phyloP scores from a whole-genome alignment of 805 yeast species.

The Candida golubevii region DNA sequence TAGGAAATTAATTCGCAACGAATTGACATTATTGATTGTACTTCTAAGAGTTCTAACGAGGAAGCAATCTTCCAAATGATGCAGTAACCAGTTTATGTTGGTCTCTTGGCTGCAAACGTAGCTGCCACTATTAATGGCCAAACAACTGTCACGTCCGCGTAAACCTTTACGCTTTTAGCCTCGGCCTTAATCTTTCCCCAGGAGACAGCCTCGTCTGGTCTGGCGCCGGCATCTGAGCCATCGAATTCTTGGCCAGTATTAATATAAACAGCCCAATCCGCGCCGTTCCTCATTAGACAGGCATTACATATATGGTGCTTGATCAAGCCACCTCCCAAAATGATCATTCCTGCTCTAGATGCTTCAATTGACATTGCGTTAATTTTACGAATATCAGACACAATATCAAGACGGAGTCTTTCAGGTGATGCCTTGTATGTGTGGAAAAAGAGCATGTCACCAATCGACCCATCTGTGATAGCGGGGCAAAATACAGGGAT shows the following conservation, averaged over 20 bases:
- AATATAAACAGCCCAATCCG: slow-evolving; percentile 94
- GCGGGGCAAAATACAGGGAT: slow-evolving; percentile 98
- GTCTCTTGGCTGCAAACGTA: slow-evolving; percentile 71
- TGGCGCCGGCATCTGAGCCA: slow-evolving; percentile 98
- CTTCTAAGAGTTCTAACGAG: too few relatives aligned
- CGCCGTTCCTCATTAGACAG: slow-evolving; percentile 98
- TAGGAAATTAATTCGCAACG: not conserved
- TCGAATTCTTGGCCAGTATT: slow-evolving; percentile 99
- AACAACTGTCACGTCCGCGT: slow-evolving; percentile 91
- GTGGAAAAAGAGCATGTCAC: slow-evolving; percentile 98
- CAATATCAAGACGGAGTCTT: slow-evolving; percentile 86
- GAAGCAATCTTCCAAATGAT: too few relatives aligned
- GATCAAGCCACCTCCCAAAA: slow-evolving; percentile 93
- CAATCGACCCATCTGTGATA: slow-evolving; percentile 95
- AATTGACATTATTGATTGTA: not conserved
- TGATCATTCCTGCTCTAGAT: slow-evolving; percentile 88
- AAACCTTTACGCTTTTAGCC: slow-evolving; percentile 86
- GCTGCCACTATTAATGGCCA: slow-evolving; percentile 97
- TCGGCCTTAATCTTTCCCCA: slow-evolving; percentile 99
- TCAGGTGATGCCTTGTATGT: slow-evolving; percentile 92
- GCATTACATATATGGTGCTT: slow-evolving; percentile 98
- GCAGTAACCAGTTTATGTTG: slow-evolving; percentile 1
- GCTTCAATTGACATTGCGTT: slow-evolving; percentile 96
- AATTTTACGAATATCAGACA: slow-evolving; percentile 86
- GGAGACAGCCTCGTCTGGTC: slow-evolving; percentile 97